A percentile compares a stretch with the other conserved stretches of the same genome.
phyloP scores from a whole-genome alignment of 208 protist genomes.

The Kentomonas sorsogonicus region DNA sequence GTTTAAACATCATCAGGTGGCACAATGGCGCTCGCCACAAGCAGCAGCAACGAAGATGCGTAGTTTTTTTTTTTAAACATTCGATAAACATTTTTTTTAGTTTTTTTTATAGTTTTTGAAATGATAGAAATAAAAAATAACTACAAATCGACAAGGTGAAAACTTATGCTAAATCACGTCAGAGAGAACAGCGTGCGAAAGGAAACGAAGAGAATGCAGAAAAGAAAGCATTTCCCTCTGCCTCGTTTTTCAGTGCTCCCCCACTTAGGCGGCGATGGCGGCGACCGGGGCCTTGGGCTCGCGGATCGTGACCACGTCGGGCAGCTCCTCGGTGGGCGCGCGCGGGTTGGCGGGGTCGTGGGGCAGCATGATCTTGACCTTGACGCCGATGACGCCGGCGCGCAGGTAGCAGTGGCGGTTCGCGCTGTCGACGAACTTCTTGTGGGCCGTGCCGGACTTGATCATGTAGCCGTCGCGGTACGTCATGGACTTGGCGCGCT shows the following conservation, averaged over 20 bases:
- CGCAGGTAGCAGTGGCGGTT: conserved; percentile 97
- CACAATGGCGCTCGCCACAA: neutral
- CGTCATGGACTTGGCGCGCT: conserved; percentile 99
- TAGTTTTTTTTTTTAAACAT: neutral
- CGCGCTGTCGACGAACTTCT: conserved; percentile 94
- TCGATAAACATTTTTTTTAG: conserved; percentile 5
- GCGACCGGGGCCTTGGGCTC: conserved; percentile 64
- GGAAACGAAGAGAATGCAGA: neutral
- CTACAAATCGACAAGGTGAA: neutral
- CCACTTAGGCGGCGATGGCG: too few relatives aligned
- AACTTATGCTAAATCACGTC: neutral
- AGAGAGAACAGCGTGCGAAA: neutral
- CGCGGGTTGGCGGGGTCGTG: conserved; percentile 74
- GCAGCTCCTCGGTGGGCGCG: conserved; percentile 51
- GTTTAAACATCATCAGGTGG: neutral
- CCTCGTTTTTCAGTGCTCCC: conserved; percentile 14
- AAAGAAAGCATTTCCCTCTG: neutral
- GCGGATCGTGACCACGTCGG: conserved; percentile 78
- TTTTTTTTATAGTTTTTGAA: conserved; percentile 12
- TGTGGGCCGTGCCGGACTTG: conserved; percentile 93
- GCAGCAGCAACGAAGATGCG: neutral
- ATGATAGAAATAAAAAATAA: conserved; percentile 28
- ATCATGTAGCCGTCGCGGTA: conserved; percentile 99
- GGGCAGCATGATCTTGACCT: conserved; percentile 99
- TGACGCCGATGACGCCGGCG: conserved; percentile 98